Percentiles rank a stretch among this genome's conserved stretches.
phyloP scores from a whole-genome alignment of 2,329 filamentous ascomycete species.

The Raffaelea deltoideospora region DNA sequence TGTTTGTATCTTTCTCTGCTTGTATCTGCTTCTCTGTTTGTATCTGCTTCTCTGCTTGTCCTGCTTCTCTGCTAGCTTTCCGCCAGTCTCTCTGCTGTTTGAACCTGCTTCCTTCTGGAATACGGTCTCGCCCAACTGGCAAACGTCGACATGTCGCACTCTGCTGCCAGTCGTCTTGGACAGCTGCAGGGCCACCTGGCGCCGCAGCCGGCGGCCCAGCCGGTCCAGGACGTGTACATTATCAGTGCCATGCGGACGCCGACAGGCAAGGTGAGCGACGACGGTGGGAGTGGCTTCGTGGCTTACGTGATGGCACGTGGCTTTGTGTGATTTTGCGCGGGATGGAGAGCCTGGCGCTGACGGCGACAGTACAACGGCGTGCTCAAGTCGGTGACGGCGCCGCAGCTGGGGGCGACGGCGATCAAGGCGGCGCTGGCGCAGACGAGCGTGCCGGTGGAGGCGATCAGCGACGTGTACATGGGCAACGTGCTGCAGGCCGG shows the following conservation, averaged over 20 bases:
- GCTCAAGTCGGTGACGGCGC: slow-evolving; percentile 66
- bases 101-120: too few species aligned
- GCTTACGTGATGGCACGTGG: not conserved
- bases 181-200: too few species aligned
- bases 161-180: too few species aligned
- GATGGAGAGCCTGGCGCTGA: not conserved
- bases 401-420: slow-evolving; percentile 73
- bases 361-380: slow-evolving; percentile 73
- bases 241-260: slow-evolving; percentile 80
- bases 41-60: too few species aligned
- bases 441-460: slow-evolving; percentile 64
- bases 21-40: too few species aligned
- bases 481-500: slow-evolving; percentile 80
- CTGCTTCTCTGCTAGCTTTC: too few species aligned
- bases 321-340: not conserved
- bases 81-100: too few species aligned
- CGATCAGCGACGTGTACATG: slow-evolving; percentile 91
- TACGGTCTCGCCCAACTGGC: too few species aligned
- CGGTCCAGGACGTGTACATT: slow-evolving; percentile 90
- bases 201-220: too few species aligned
- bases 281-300: too few species aligned
- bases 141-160: too few species aligned
- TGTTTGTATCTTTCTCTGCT: too few species aligned
- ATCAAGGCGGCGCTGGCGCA: slow-evolving; percentile 86
- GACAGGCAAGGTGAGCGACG: slow-evolving; percentile 68